phyloP scores from a whole-genome alignment of 495 filamentous ascomycete species.

The Beverwykella pulmonaria region DNA sequence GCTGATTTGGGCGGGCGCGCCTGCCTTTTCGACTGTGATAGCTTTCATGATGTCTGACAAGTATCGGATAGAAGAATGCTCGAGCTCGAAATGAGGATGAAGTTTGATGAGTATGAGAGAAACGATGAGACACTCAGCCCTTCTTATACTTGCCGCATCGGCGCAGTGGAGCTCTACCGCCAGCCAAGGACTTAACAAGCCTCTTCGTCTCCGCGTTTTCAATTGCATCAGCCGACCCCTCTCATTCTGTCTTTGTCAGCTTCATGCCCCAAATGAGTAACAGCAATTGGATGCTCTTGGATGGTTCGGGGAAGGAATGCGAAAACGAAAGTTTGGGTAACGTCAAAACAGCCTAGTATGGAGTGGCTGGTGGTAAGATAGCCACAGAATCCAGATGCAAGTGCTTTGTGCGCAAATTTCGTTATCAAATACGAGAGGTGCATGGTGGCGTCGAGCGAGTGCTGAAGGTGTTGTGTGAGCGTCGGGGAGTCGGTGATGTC shows the following conservation, averaged over 20 bases:
- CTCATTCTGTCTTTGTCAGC: neutral
- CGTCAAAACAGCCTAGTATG: no score
- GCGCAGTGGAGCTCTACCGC: no score
- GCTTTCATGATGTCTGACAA: slow-evolving; percentile 15
- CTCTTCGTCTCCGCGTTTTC: no score
- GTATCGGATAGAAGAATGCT: neutral
- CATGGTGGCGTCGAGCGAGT: neutral
- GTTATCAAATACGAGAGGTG: neutral
- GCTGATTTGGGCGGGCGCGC: slow-evolving; percentile 1
- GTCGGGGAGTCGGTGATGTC: slow-evolving; percentile 27
- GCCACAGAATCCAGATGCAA: no score
- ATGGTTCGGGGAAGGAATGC: neutral
- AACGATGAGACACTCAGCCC: neutral
- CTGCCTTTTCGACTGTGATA: slow-evolving; percentile 1
- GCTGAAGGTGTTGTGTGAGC: neutral
- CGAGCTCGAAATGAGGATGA: neutral
- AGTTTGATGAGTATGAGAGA: no score
- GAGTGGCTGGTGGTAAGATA: neutral
- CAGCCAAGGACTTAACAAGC: no score
- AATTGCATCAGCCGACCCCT: no score
- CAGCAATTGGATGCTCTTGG: neutral
- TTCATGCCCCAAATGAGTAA: neutral
- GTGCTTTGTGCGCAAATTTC: neutral
- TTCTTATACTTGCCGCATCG: no score
- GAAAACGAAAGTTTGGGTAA: neutral